Conservation (phyloP, 805 yeast genomes). For the Yarrowia alimentaria region DNA sequence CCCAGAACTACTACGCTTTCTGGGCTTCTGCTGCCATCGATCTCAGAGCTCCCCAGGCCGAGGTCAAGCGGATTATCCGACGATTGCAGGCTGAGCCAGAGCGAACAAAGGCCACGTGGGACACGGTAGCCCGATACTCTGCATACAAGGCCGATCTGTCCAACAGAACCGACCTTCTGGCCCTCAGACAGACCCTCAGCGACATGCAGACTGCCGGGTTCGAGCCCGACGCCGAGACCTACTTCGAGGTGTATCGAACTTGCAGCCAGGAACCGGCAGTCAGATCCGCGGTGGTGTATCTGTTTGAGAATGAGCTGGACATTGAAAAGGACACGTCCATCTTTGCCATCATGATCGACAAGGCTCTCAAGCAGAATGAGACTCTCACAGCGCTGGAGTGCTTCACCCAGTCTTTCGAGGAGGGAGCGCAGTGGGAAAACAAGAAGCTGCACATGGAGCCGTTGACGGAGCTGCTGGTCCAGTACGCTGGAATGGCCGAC, state of each 20-base stretch:
- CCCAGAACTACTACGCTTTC: conserved; percentile 12
- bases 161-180: conserved; percentile 23
- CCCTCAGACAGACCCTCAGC: conserved; percentile 29
- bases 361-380: conserved; percentile 38
- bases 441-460: conserved; percentile 32
- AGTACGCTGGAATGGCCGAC: conserved; percentile 11
- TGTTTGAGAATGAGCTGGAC: conserved; percentile 40
- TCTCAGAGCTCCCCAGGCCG: neutral
- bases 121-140: conserved; percentile 40
- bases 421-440: conserved; percentile 49
- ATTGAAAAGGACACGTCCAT: conserved; percentile 43
- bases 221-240: conserved; percentile 36
- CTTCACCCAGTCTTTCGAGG: conserved; percentile 41
- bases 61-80: neutral
- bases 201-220: conserved; percentile 32
- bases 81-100: neutral
- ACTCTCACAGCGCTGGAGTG: conserved; percentile 39
- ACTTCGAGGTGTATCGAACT: conserved; percentile 35
- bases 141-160: conserved; percentile 32
- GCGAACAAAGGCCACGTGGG: conserved; percentile 40
- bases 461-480: conserved; percentile 6
- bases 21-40: conserved; percentile 15
- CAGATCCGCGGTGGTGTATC: conserved; percentile 32
- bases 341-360: conserved; percentile 41
- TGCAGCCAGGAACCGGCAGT: conserved; percentile 32